Conservation (phyloP, 345 rosid genomes). For the Arabidopsis suecica region DNA sequence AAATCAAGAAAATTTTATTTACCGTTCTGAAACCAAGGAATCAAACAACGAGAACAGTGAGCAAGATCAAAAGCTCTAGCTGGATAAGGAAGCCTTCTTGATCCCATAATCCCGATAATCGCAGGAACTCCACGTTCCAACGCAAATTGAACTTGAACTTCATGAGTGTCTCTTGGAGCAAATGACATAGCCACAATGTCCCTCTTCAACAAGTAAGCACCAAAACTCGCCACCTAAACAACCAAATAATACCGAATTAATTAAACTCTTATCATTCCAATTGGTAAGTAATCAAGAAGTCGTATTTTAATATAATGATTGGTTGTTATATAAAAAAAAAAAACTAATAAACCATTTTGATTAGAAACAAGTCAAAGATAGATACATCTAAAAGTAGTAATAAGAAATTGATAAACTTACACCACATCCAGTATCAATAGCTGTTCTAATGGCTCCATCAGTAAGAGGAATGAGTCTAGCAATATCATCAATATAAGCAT, state of each 20-base stretch:
- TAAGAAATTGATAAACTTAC: constrained; percentile 53
- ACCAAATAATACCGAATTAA: too few relatives aligned
- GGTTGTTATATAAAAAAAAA: too few relatives aligned
- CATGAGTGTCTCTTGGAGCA: constrained; percentile 97
- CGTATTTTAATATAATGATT: not conserved
- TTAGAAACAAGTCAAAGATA: not conserved
- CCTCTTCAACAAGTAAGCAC: constrained; percentile 88
- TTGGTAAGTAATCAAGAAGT: too few relatives aligned
- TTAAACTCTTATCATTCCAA: too few relatives aligned
- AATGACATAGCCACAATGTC: constrained; percentile 80
- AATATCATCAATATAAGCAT: constrained; percentile 88
- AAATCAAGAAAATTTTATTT: constrained; percentile 9
- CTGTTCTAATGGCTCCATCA: constrained; percentile 77
- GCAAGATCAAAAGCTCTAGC: constrained; percentile 97
- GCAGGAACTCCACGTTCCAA: constrained; percentile 98
- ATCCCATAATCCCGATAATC: constrained; percentile 83
- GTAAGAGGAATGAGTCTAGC: constrained; percentile 74
- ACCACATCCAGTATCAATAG: constrained; percentile 95
- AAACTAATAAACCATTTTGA: too few relatives aligned
- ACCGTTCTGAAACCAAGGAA: constrained; percentile 82
- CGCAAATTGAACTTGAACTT: constrained; percentile 96
- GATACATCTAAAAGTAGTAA: not conserved
- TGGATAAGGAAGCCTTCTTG: constrained; percentile 89
- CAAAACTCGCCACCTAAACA: constrained; percentile 92
- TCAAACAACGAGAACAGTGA: constrained; percentile 95